These are phyloP conservation scores for Avicennia marina DNA, from an alignment of 257 asterid species.

Conservation along the genomic window DNA sequence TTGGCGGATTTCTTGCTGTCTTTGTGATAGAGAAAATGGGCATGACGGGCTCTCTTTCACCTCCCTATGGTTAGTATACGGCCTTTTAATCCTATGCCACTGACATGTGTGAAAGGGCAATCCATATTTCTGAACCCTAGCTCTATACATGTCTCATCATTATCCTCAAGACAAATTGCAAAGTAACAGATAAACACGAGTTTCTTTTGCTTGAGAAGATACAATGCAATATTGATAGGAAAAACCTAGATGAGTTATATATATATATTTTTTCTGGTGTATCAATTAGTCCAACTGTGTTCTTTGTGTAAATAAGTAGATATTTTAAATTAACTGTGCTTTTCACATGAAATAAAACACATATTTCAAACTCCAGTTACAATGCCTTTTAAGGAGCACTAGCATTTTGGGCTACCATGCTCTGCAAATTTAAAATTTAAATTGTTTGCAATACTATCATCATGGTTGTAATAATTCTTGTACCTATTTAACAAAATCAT, in stretches of 20 bases:
- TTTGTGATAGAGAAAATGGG: conserved; percentile 99
- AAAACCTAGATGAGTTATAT: too few relatives aligned
- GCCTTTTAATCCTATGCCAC: neutral
- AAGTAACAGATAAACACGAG: neutral
- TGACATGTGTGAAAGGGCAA: neutral
- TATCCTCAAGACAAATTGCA: neutral
- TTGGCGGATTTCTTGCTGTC: conserved; percentile 78
- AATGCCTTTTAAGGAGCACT: too few relatives aligned
- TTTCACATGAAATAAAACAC: too few relatives aligned
- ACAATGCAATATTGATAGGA: too few relatives aligned
- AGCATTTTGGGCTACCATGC: too few relatives aligned
- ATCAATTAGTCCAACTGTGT: neutral
- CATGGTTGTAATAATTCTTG: conserved; percentile 8
- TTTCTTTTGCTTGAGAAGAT: conserved; percentile 8
- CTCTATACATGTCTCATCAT: neutral
- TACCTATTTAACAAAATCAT: neutral
- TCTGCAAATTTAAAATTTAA: neutral
- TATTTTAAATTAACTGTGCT: conserved; percentile 7
- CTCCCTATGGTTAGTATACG: conserved; percentile 75
- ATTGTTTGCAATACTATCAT: conserved; percentile 11
- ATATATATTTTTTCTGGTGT: neutral
- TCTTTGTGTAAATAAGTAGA: neutral
- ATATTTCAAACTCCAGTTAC: too few relatives aligned
- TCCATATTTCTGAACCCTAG: neutral
- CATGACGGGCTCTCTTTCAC: conserved; percentile 88